Percentiles rank a stretch among this genome's conserved stretches.
phyloP scores from a whole-genome alignment of 805 yeast species.

The Myxozyma geophila region DNA sequence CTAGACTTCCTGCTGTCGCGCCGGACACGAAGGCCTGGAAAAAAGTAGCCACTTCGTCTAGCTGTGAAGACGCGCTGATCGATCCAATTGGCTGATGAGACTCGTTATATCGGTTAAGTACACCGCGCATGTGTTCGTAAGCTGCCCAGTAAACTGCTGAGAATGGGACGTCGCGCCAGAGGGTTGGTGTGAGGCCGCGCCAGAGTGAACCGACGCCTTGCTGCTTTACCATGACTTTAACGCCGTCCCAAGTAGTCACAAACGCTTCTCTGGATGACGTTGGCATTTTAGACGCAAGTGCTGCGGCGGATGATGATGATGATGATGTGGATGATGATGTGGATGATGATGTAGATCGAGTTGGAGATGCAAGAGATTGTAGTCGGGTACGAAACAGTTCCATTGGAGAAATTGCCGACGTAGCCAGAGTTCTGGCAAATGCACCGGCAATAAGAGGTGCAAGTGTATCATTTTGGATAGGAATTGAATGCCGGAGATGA shows the following conservation, averaged over 20 bases:
- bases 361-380: constrained; percentile 63
- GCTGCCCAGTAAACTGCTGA: constrained; percentile 86
- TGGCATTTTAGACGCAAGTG: constrained; percentile 1
- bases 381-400: constrained; percentile 86
- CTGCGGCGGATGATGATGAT: too few species aligned
- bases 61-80: not conserved
- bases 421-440: constrained; percentile 78
- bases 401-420: constrained; percentile 82
- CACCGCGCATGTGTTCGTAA: constrained; percentile 32
- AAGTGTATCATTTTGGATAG: constrained; percentile 51
- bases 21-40: constrained; percentile 69
- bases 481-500: constrained; percentile 74
- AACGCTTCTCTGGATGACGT: constrained; percentile 42
- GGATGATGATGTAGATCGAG: constrained; percentile 3
- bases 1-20: constrained; percentile 78
- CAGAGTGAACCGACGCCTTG: constrained; percentile 72
- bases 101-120: constrained; percentile 15
- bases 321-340: constrained; percentile 2
- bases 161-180: constrained; percentile 98
- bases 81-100: constrained; percentile 1
- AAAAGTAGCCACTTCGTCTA: constrained; percentile 41
- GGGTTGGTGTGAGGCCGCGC: constrained; percentile 82
- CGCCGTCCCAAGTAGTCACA: constrained; percentile 56
- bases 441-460: constrained; percentile 89
- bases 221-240: constrained; percentile 53